Evolutionary conservation across 2,329 filamentous ascomycete genomes (phyloP).

Genomic region (Ascosphaera acerosa): DNA sequence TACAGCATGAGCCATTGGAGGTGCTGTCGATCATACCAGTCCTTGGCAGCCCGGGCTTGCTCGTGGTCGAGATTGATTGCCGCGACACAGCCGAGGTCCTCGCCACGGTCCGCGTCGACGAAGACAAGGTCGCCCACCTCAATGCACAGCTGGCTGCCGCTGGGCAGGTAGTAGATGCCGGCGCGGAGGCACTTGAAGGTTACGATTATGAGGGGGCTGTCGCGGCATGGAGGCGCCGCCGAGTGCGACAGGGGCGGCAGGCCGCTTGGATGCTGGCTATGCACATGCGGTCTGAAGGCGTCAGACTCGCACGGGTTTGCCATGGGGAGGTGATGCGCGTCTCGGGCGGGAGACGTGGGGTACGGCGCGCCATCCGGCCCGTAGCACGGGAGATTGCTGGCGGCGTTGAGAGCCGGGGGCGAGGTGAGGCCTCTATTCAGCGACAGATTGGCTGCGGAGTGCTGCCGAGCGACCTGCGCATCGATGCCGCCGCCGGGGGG

Average conservation of each 20-base stretch:
- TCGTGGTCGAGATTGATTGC: constrained; percentile 72
- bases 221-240: background rate
- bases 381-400: constrained; percentile 3
- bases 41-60: constrained; percentile 66
- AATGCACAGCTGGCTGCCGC: constrained; percentile 75
- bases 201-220: constrained; percentile 44
- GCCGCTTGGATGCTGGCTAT: background rate
- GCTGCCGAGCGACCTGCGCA: background rate
- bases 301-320: background rate
- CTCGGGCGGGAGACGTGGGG: constrained; percentile 4
- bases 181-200: constrained; percentile 90
- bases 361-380: constrained; percentile 2
- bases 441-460: background rate
- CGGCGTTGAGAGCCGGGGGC: constrained; percentile 4
- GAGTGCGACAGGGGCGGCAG: background rate
- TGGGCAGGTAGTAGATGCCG: constrained; percentile 91
- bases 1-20: constrained; percentile 99
- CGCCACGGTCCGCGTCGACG: constrained; percentile 88
- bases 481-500: background rate
- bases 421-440: background rate
- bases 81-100: constrained; percentile 79
- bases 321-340: background rate
- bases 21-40: constrained; percentile 80
- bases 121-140: constrained; percentile 88
- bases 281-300: background rate